These are phyloP conservation scores for Raffaelea albimanens DNA, from an alignment of 2,329 filamentous ascomycete genomes.

Conservation along the genomic window DNA sequence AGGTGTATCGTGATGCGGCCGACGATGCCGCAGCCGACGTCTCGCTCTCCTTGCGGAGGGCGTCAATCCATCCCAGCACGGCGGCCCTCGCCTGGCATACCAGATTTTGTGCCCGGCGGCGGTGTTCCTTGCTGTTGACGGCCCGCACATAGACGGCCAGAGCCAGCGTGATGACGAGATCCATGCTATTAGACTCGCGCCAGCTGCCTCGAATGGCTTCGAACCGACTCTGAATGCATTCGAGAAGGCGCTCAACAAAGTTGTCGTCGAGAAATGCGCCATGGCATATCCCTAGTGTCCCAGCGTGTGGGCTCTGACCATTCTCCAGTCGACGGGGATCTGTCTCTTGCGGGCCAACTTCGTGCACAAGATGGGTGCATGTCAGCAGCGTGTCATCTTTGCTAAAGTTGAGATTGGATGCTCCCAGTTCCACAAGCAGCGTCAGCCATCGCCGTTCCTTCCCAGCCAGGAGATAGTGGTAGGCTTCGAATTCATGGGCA, in stretches of 20 bases:
- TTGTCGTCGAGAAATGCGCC: constrained; percentile 33
- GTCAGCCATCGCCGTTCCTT: constrained; percentile 35
- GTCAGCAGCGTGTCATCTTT: constrained; percentile 38
- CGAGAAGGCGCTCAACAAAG: constrained; percentile 39
- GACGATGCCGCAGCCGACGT: constrained; percentile 23
- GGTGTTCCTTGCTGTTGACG: constrained; percentile 3
- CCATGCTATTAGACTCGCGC: constrained; percentile 50
- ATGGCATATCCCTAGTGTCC: constrained; percentile 35
- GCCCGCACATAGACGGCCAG: constrained; percentile 27
- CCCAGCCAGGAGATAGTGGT: constrained; percentile 37
- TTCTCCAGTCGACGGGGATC: neutral
- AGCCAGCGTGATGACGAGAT: constrained; percentile 41
- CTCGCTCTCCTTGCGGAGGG: constrained; percentile 35
- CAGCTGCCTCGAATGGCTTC: constrained; percentile 41
- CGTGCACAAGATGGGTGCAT: constrained; percentile 40
- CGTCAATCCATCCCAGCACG: constrained; percentile 38
- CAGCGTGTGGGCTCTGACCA: neutral
- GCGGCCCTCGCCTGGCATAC: constrained; percentile 32
- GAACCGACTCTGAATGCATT: constrained; percentile 35
- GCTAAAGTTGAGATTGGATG: constrained; percentile 50
- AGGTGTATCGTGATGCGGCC: constrained; percentile 29
- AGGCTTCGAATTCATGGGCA: constrained; percentile 42
- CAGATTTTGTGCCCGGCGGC: constrained; percentile 17
- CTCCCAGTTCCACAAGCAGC: constrained; percentile 36
- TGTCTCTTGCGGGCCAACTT: constrained; percentile 36